Percentiles rank a stretch among this genome's conserved stretches.
phyloP scores from a whole-genome alignment of 495 filamentous ascomycete species.

The Xylaria flabelliformis region DNA sequence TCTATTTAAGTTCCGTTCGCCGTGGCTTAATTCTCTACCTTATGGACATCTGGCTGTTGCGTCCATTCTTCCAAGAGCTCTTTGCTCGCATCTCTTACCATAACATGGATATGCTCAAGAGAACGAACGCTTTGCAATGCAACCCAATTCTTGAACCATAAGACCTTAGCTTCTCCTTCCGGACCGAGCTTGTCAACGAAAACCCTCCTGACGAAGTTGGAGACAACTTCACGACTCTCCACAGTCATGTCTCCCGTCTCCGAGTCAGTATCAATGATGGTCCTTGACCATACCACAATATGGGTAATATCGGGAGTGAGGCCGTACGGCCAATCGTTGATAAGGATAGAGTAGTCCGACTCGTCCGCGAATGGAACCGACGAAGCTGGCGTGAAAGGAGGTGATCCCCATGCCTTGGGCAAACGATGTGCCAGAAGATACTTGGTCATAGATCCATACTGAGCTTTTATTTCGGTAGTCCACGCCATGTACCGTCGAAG shows the following conservation, averaged over 20 bases:
- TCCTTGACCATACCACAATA: conserved; percentile 70
- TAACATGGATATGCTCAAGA: conserved; percentile 71
- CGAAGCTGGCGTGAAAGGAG: conserved; percentile 58
- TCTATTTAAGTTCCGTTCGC: neutral
- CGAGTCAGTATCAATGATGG: conserved; percentile 60
- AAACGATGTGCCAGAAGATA: conserved; percentile 78
- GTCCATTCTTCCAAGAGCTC: conserved; percentile 69
- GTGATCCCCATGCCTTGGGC: conserved; percentile 64
- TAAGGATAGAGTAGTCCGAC: conserved; percentile 75
- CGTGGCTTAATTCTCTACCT: conserved; percentile 23
- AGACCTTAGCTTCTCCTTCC: conserved; percentile 62
- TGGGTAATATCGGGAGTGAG: conserved; percentile 73
- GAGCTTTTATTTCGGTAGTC: conserved; percentile 68
- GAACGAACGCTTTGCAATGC: conserved; percentile 84
- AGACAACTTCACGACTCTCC: conserved; percentile 65
- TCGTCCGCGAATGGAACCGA: conserved; percentile 70
- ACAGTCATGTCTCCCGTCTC: conserved; percentile 76
- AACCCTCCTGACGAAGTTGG: conserved; percentile 68
- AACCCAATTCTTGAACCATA: conserved; percentile 96
- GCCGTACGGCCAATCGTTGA: conserved; percentile 94
- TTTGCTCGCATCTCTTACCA: conserved; percentile 67
- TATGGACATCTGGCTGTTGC: conserved; percentile 45
- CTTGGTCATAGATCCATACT: conserved; percentile 79
- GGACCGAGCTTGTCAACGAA: conserved; percentile 67
- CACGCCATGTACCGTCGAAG: conserved; percentile 83